Evolutionary conservation across 768 basidiomycete species (phyloP).

Genomic region (Russula foetens): DNA sequence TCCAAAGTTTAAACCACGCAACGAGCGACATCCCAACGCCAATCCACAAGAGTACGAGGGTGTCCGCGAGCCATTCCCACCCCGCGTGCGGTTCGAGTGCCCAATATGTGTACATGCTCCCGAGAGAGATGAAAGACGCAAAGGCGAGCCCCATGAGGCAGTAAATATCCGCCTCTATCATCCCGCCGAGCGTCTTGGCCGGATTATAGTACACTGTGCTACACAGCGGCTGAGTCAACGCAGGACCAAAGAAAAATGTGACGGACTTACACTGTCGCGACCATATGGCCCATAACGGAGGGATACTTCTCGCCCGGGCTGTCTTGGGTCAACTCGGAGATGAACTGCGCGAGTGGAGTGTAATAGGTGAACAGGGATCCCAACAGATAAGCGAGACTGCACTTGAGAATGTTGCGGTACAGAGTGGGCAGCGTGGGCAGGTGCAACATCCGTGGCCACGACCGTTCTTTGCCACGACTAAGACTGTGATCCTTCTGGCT

Average conservation of each 20-base stretch:
- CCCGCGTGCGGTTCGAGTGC: conserved; percentile 64
- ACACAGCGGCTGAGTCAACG: not conserved
- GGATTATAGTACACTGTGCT: conserved; percentile 89
- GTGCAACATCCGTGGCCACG: conserved; percentile 11
- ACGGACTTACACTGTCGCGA: conserved; percentile 74
- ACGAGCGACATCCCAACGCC: conserved; percentile 72
- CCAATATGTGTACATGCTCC: conserved; percentile 75
- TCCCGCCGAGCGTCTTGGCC: conserved; percentile 85
- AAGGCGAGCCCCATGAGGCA: conserved; percentile 65
- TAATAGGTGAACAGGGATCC: conserved; percentile 91
- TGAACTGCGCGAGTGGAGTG: conserved; percentile 58
- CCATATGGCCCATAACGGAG: conserved; percentile 80
- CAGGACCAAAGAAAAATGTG: not conserved
- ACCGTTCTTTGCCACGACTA: not conserved
- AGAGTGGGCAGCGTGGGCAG: conserved; percentile 40
- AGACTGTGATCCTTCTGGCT: not conserved
- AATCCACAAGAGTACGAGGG: conserved; percentile 72
- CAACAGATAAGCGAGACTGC: conserved; percentile 82
- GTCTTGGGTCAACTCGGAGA: conserved; percentile 52
- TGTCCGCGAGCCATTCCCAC: conserved; percentile 67
- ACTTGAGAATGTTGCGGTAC: conserved; percentile 78
- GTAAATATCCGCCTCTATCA: conserved; percentile 85
- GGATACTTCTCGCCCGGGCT: conserved; percentile 42
- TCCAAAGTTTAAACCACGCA: conserved; percentile 90
- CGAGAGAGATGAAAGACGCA: conserved; percentile 62